Conservation (phyloP, 2,329 filamentous ascomycete genomes). For the Meredithiella fracta region DNA sequence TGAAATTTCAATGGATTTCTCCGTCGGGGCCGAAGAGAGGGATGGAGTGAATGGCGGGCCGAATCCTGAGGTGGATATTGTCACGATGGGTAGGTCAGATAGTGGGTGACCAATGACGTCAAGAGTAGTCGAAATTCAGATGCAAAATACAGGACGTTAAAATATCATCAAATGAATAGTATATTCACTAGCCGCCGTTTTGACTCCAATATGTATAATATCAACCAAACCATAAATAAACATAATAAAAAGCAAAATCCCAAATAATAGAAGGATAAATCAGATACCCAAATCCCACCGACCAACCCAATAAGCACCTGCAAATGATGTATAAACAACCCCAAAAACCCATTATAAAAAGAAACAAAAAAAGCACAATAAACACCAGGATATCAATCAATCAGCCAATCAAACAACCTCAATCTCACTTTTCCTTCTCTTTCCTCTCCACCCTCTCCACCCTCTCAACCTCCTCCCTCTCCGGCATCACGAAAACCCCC, state of each 20-base stretch:
- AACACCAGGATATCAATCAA: not conserved
- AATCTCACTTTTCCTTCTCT: not conserved
- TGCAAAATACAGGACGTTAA: too few species aligned
- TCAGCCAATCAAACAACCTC: too few species aligned
- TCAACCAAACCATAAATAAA: not conserved
- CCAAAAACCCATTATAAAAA: not conserved
- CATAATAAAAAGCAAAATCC: conserved; percentile 4
- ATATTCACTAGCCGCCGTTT: too few species aligned
- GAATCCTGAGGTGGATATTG: too few species aligned
- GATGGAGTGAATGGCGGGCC: too few species aligned
- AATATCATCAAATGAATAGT: too few species aligned
- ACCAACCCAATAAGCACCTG: too few species aligned
- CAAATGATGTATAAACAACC: not conserved
- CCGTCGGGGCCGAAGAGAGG: too few species aligned
- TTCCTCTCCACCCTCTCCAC: not conserved
- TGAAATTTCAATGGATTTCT: too few species aligned
- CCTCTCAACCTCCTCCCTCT: not conserved
- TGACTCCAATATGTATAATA: not conserved
- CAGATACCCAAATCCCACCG: not conserved
- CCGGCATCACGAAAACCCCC: not conserved
- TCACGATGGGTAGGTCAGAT: too few species aligned
- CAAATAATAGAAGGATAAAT: not conserved
- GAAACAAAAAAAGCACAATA: not conserved
- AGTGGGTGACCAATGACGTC: too few species aligned
- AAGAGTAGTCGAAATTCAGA: too few species aligned